These are phyloP conservation scores for Gossypium schwendimanii DNA, from an alignment of 441 rosid genomes.

Conservation along the genomic window DNA sequence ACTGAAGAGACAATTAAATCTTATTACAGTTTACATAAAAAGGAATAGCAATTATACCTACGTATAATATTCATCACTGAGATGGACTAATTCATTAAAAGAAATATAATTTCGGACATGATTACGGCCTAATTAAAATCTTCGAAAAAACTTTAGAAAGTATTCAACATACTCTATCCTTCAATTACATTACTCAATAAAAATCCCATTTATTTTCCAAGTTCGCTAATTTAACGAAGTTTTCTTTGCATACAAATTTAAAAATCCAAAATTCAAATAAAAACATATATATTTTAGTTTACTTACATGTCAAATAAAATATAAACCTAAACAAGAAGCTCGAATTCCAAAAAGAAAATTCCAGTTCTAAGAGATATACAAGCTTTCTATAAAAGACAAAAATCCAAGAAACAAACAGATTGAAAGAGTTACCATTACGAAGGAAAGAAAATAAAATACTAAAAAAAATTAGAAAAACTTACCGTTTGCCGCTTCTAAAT, in stretches of 20 bases:
- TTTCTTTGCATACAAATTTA: constrained; percentile 1
- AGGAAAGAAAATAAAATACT: too few species aligned
- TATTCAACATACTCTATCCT: background rate
- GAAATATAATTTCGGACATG: background rate
- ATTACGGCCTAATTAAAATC: background rate
- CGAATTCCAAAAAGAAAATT: background rate
- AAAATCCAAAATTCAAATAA: background rate
- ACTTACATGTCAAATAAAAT: background rate
- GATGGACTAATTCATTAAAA: background rate
- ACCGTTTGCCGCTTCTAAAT: constrained; percentile 28
- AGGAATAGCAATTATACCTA: background rate
- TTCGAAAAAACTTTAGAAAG: too few species aligned
- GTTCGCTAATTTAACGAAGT: background rate
- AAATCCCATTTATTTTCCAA: background rate
- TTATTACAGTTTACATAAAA: background rate
- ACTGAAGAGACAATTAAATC: background rate
- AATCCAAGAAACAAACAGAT: background rate
- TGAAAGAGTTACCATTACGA: background rate
- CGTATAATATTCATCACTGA: background rate
- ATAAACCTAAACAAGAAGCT: background rate
- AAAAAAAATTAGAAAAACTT: background rate
- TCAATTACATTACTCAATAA: background rate
- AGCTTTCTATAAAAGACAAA: background rate
- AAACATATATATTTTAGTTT: background rate
- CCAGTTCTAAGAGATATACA: background rate